phyloP scores from a whole-genome alignment of 306 rosid species.

The Fragaria ananassa region DNA sequence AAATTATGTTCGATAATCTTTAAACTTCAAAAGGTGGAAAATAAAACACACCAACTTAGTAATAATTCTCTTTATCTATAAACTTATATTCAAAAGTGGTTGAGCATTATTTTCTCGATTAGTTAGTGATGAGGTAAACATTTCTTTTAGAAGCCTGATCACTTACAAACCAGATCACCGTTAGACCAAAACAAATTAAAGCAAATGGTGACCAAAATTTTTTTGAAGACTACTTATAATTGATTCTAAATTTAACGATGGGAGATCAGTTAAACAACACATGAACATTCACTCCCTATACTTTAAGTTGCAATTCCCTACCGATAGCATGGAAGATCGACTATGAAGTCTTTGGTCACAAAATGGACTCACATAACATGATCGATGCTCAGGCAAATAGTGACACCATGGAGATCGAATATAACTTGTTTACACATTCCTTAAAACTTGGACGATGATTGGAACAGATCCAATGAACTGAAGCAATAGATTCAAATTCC shows the following conservation, averaged over 20 bases:
- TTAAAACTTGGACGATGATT: constrained; percentile 6
- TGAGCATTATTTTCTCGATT: too few relatives aligned
- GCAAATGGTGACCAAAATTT: not conserved
- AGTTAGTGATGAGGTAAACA: too few relatives aligned
- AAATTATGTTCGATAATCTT: too few relatives aligned
- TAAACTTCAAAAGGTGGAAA: too few relatives aligned
- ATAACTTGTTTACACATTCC: not conserved
- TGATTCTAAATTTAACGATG: not conserved
- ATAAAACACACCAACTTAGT: too few relatives aligned
- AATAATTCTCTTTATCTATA: too few relatives aligned
- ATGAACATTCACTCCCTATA: not conserved
- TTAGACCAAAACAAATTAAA: too few relatives aligned
- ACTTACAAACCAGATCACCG: too few relatives aligned
- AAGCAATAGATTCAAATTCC: constrained; percentile 16
- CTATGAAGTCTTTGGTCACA: not conserved
- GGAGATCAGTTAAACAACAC: not conserved
- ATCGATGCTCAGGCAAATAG: not conserved
- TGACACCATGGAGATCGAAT: not conserved
- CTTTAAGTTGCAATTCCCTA: not conserved
- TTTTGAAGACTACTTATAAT: not conserved
- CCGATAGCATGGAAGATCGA: not conserved
- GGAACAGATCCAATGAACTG: constrained; percentile 21
- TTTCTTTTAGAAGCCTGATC: too few relatives aligned
- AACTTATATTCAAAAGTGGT: too few relatives aligned
- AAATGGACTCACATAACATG: not conserved